Percentiles rank a stretch among this genome's conserved stretches.
phyloP scores from a whole-genome alignment of 2,329 filamentous ascomycete genomes.

The Chaetomium globosum region DNA sequence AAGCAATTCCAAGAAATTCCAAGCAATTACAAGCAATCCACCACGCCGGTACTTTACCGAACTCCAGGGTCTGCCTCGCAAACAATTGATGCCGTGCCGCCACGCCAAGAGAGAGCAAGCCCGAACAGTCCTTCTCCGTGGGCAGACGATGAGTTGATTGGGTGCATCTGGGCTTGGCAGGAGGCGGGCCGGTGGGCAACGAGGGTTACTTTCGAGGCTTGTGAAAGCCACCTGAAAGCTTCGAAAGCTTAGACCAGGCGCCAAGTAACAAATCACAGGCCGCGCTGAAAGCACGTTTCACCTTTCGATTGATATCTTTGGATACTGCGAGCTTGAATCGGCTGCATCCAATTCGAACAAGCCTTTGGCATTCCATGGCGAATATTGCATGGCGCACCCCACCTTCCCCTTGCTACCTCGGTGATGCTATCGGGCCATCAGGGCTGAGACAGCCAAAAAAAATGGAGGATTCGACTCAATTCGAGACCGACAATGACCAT shows the following conservation, averaged over 20 bases:
- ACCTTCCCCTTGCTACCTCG: background rate
- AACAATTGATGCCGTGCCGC: background rate
- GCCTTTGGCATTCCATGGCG: background rate
- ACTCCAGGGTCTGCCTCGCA: background rate
- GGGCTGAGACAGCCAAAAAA: background rate
- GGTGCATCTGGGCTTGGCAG: background rate
- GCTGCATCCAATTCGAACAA: background rate
- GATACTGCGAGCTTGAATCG: background rate
- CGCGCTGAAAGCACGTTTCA: background rate
- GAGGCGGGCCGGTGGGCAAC: background rate
- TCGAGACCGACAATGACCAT: slow-evolving; percentile 3
- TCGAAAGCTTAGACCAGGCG: background rate
- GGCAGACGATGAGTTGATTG: background rate
- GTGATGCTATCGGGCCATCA: background rate
- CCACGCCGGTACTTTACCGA: background rate
- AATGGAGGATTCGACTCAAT: background rate
- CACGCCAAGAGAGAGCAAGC: background rate
- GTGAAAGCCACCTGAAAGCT: too few relatives aligned
- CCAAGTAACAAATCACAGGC: background rate
- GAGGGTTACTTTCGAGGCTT: background rate
- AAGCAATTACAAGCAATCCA: background rate
- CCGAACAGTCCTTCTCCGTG: too few relatives aligned
- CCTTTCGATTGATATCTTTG: too few relatives aligned
- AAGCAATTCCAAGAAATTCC: slow-evolving; percentile 3
- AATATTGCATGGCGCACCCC: background rate